Evolutionary conservation across 345 rosid genomes (phyloP).

Genomic region (Salix arbutifolia): DNA sequence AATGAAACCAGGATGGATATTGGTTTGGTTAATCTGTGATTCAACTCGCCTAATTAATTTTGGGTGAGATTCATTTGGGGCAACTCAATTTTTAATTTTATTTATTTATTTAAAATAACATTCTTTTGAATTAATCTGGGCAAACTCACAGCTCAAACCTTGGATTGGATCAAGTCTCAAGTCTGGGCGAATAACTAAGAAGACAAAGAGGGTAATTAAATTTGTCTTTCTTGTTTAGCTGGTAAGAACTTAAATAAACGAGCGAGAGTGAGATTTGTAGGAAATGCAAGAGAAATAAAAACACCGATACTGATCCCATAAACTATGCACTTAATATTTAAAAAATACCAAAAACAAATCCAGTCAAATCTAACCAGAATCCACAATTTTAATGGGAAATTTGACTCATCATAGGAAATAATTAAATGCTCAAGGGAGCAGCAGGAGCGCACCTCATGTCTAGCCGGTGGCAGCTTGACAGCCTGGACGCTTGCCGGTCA

Average conservation of each 20-base stretch:
- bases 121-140: too few species aligned
- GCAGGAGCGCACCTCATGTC: neutral
- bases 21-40: too few species aligned
- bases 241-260: neutral
- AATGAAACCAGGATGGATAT: too few species aligned
- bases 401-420: neutral
- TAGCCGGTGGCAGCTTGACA: conserved; percentile 5
- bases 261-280: neutral
- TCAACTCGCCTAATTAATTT: too few species aligned
- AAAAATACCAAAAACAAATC: neutral
- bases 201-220: neutral
- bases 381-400: neutral
- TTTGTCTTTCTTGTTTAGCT: neutral
- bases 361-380: neutral
- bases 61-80: too few species aligned
- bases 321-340: neutral
- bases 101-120: too few species aligned
- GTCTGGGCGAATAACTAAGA: too few species aligned
- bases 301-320: neutral
- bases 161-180: too few species aligned
- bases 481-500: neutral
- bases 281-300: too few species aligned
- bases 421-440: conserved; percentile 1
- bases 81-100: too few species aligned
- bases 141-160: too few species aligned